These are phyloP conservation scores for Colletotrichum brevisporum DNA, from an alignment of 2,329 filamentous ascomycete genomes.

Conservation along the genomic window DNA sequence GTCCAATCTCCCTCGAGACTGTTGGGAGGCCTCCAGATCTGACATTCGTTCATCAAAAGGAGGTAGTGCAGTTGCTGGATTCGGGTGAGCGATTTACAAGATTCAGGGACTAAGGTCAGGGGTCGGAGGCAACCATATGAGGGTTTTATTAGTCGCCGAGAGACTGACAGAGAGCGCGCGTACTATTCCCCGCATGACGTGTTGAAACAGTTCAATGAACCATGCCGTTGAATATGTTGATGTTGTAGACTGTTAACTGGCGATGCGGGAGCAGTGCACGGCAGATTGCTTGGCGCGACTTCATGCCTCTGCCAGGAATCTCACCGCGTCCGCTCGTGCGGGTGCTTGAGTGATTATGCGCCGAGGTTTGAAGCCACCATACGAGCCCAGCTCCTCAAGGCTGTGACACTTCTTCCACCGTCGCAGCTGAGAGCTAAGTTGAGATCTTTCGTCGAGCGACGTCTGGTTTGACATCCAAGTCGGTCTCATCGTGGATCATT, in stretches of 20 bases:
- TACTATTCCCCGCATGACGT: neutral
- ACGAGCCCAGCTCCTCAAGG: constrained; percentile 1
- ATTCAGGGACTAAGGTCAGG: neutral
- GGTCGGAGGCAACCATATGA: neutral
- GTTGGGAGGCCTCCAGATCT: constrained; percentile 14
- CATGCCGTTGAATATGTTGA: constrained; percentile 7
- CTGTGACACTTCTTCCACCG: neutral
- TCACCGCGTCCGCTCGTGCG: constrained; percentile 11
- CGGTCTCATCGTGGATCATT: no score
- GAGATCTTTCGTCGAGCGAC: neutral
- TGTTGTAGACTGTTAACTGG: constrained; percentile 8
- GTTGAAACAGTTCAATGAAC: neutral
- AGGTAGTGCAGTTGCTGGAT: neutral
- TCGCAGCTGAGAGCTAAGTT: neutral
- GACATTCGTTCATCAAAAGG: neutral
- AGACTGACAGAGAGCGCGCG: neutral
- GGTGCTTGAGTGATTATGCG: constrained; percentile 8
- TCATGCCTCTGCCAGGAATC: neutral
- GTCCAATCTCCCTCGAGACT: neutral
- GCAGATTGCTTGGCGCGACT: constrained; percentile 19
- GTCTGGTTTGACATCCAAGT: no score
- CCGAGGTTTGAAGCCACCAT: neutral
- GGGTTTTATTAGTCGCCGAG: neutral
- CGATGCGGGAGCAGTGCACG: neutral
- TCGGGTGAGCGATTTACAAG: constrained; percentile 16